These are phyloP conservation scores for Xylariaceae sp. DNA, from an alignment of 2,329 filamentous ascomycete genomes.

Conservation along the genomic window DNA sequence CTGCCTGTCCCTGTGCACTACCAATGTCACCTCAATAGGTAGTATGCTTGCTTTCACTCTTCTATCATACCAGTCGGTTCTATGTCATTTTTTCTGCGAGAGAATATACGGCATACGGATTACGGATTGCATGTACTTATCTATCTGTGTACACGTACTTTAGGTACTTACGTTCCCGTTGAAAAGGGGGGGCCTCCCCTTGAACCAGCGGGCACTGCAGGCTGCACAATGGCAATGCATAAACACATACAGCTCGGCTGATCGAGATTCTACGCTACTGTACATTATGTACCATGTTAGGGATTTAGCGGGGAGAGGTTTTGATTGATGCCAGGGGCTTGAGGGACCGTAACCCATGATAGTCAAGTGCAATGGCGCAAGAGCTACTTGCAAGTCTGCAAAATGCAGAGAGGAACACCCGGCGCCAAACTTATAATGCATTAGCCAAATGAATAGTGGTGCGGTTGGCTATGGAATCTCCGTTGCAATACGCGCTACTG, in stretches of 20 bases:
- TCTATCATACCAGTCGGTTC: too few relatives aligned
- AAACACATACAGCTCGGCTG: conserved; percentile 1
- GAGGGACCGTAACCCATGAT: not conserved
- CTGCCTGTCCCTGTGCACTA: not conserved
- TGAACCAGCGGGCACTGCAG: not conserved
- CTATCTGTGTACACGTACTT: not conserved
- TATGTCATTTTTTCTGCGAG: too few relatives aligned
- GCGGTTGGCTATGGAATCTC: conserved; percentile 2
- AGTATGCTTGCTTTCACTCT: not conserved
- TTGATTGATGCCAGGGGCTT: conserved; percentile 1
- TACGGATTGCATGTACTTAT: not conserved
- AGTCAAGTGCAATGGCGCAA: conserved; percentile 3
- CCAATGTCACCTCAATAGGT: not conserved
- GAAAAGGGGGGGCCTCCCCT: not conserved
- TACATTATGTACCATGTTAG: not conserved
- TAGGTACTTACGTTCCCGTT: not conserved
- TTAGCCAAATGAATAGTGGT: conserved; percentile 14
- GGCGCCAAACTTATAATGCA: conserved; percentile 1
- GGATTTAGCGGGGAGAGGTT: not conserved
- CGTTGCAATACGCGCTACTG: not conserved
- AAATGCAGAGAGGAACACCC: not conserved
- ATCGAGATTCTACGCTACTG: not conserved
- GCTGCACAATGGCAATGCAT: not conserved
- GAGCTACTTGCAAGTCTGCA: not conserved
- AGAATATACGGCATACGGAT: too few relatives aligned